phyloP scores from a whole-genome alignment of 169 alveolate genomes.

The Cryptosporidium sp. region DNA sequence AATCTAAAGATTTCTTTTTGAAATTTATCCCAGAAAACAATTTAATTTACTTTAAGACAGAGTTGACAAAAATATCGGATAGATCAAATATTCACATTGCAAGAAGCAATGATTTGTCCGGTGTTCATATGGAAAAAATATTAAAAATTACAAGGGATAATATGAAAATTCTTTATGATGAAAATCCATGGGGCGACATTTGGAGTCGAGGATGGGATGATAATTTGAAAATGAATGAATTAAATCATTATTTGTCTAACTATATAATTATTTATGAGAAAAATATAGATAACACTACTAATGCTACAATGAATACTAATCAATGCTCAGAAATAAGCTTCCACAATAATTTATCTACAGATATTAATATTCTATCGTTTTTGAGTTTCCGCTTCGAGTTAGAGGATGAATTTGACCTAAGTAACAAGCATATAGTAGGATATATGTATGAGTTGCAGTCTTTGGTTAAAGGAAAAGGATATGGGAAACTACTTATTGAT shows the following conservation, averaged over 20 bases:
- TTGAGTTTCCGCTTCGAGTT: constrained; percentile 47
- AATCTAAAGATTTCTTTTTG: constrained; percentile 6
- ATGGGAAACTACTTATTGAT: constrained; percentile 43
- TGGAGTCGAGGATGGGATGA: constrained; percentile 67
- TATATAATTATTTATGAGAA: constrained; percentile 26
- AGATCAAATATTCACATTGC: not conserved
- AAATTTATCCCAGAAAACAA: not conserved
- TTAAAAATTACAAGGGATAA: constrained; percentile 50
- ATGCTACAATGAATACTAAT: not conserved
- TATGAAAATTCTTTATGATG: constrained; percentile 65
- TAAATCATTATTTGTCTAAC: constrained; percentile 9
- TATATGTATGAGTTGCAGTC: constrained; percentile 66
- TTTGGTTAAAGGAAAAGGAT: constrained; percentile 33
- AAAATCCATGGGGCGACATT: constrained; percentile 71
- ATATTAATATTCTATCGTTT: constrained; percentile 9
- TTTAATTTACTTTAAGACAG: not conserved
- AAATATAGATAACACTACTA: not conserved
- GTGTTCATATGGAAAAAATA: constrained; percentile 13
- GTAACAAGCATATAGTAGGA: constrained; percentile 21
- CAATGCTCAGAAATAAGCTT: not conserved
- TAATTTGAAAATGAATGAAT: constrained; percentile 27
- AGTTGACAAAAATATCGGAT: constrained; percentile 10
- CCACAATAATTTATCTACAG: not conserved
- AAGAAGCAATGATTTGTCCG: constrained; percentile 18
- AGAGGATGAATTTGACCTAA: not conserved